Evolutionary conservation across 805 yeast genomes (phyloP).

Genomic region (Wickerhamiella cacticola): DNA sequence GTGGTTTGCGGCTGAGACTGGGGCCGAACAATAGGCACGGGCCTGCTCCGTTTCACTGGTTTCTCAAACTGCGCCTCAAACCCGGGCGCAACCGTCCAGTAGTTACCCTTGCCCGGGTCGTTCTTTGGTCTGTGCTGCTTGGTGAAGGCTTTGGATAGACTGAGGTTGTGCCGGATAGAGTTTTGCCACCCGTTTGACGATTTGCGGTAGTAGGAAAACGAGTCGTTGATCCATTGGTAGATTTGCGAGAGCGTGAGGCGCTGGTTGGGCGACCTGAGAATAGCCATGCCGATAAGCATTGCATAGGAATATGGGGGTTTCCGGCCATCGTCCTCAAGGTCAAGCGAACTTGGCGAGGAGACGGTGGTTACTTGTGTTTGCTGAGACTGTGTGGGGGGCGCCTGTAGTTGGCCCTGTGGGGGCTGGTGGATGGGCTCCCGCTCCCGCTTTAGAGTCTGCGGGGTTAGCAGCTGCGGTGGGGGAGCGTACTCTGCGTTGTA

Average conservation of each 20-base stretch:
- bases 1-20: neutral
- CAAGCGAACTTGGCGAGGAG: too few relatives aligned
- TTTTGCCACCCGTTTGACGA: conserved; percentile 96
- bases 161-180: conserved; percentile 86
- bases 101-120: conserved; percentile 56
- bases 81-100: conserved; percentile 83
- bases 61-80: conserved; percentile 69
- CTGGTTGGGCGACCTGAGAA: conserved; percentile 61
- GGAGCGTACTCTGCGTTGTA: conserved; percentile 4
- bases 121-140: conserved; percentile 76
- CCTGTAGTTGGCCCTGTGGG: neutral
- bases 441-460: conserved; percentile 3
- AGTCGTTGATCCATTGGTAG: conserved; percentile 80
- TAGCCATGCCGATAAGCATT: conserved; percentile 83
- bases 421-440: neutral
- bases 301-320: conserved; percentile 96
- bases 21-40: too few relatives aligned
- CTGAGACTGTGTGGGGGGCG: neutral
- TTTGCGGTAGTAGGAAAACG: conserved; percentile 69
- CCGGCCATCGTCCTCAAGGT: conserved; percentile 39
- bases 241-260: conserved; percentile 73
- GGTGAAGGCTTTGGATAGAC: conserved; percentile 83
- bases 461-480: conserved; percentile 9
- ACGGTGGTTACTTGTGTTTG: too few relatives aligned
- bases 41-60: conserved; percentile 22